Base-by-base conservation (phyloP, 2,329 filamentous ascomycete genomes). In the Fusarium compactum region DNA sequence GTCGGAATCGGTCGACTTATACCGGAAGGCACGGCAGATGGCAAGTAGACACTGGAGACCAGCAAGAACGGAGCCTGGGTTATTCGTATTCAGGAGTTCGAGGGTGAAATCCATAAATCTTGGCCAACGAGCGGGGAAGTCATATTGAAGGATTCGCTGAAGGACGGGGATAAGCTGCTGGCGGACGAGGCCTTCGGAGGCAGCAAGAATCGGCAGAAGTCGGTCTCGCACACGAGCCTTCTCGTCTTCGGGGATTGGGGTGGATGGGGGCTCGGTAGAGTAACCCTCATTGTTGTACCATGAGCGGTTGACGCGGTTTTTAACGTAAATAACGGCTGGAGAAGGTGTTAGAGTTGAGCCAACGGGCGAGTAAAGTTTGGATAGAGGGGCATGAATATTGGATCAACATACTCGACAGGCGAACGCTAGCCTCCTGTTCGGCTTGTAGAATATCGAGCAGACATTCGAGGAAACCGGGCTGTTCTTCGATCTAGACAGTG, bases 101-200 rank as follows among this genome's bases (percentile, higher is more conserved):
- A 97, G 86, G 54, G 95, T 98, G 78, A 97, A 94, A 77, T 97
- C 92, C 85, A 98, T 91, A 80, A 98, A 98, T 58, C 91, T 90
- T 50, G 96, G 96, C 96, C 96, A 99, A 83, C 92, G 91, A 76
- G 92, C 89, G 60, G 96, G 96, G 80, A 98, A 99, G 81, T 99
- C 96, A 85, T 92, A 92, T 82, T 97, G 93, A 70, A 99, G 89
- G 77, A 99, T 95, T 82, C 97, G 97, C 84, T 98, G 94, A 62
- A 99, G 91, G 75, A 97, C 91, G 66, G 97, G 95, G 71, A 98
- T 91, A 73, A 99, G 90, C 83, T 99, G 96, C 72, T 95, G 91
- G 80, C 96, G 94, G 74, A 98, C 91, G 76, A 92, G 90, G 51
- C 92, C 89, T 67, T 90, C 89, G 46, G 94, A 92, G 69, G 91